Evolutionary conservation across 139 green algal genomes (phyloP).

Genomic region (Edaphochlamys debaryana): DNA sequence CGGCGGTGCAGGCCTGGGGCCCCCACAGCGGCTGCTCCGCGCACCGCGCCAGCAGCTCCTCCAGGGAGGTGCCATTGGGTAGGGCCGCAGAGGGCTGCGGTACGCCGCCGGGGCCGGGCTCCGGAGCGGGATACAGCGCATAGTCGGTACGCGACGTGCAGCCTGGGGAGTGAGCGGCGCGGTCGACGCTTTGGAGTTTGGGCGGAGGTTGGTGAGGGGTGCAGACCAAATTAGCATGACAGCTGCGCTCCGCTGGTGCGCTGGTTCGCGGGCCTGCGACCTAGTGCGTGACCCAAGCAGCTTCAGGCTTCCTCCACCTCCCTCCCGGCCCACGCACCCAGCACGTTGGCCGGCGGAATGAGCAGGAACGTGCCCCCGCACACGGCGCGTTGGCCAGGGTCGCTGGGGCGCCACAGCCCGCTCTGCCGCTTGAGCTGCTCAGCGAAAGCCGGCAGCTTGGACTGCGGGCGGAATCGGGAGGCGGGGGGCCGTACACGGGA

Average conservation of each 20-base stretch:
- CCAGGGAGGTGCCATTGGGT: neutral
- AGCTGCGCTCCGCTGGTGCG: neutral
- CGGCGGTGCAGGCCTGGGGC: neutral
- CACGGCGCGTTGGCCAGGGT: neutral
- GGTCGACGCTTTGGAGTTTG: neutral
- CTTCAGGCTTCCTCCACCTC: too few species aligned
- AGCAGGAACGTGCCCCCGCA: slow-evolving; percentile 14
- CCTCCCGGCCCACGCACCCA: neutral
- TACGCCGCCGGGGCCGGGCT: too few species aligned
- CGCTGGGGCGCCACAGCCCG: neutral
- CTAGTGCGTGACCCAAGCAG: too few species aligned
- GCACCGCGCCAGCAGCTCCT: neutral
- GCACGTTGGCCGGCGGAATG: neutral
- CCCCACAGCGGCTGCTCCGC: neutral
- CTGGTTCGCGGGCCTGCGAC: neutral
- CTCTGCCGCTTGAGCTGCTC: neutral
- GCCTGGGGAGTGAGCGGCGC: neutral
- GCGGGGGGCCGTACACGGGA: too few species aligned
- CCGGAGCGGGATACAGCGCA: neutral
- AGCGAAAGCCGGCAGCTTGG: neutral
- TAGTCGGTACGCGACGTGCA: neutral
- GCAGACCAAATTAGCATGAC: neutral
- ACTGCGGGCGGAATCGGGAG: neutral
- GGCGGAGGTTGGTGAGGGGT: neutral
- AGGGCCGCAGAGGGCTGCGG: too few species aligned